Conservation (phyloP, 139 green algal genomes). For the Chlamydomonas incerta region DNA sequence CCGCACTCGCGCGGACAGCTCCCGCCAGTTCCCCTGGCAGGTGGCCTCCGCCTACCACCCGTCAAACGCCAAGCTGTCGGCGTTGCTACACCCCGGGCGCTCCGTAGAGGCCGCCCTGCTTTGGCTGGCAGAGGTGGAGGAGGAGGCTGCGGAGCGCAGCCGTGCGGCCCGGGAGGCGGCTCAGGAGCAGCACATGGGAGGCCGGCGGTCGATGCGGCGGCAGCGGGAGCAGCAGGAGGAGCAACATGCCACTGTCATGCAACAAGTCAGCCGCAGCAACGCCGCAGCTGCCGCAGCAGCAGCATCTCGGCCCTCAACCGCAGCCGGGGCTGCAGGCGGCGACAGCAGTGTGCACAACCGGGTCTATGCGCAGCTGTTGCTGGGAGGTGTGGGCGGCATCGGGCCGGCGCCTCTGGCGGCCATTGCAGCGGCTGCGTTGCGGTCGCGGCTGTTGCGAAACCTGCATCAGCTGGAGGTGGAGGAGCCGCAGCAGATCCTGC, state of each 20-base stretch:
- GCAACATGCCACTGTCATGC: too few species aligned
- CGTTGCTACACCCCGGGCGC: slow-evolving; percentile 3
- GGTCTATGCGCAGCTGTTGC: not conserved
- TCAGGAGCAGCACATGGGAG: too few species aligned
- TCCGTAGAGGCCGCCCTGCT: not conserved
- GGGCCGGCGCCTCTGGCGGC: not conserved
- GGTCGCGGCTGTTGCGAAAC: not conserved
- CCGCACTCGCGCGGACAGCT: not conserved
- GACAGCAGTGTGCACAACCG: not conserved
- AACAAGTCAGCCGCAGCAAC: too few species aligned
- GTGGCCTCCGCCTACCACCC: not conserved
- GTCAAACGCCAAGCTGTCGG: not conserved
- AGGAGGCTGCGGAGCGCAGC: not conserved
- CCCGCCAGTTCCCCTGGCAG: not conserved
- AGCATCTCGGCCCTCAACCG: too few species aligned
- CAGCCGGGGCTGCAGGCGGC: not conserved
- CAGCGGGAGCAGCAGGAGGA: too few species aligned
- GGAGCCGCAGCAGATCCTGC: not conserved
- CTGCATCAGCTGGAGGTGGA: not conserved
- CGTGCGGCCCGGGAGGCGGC: not conserved
- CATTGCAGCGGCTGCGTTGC: slow-evolving; percentile 1
- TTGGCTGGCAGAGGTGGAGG: not conserved
- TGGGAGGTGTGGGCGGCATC: not conserved
- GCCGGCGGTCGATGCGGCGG: too few species aligned
- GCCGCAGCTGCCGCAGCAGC: too few species aligned